Percentiles rank a stretch among this genome's conserved stretches.
These are phyloP conservation scores for Diddensiella santjacobensis DNA, from an alignment of 805 yeast genomes.

Conservation along the genomic window DNA sequence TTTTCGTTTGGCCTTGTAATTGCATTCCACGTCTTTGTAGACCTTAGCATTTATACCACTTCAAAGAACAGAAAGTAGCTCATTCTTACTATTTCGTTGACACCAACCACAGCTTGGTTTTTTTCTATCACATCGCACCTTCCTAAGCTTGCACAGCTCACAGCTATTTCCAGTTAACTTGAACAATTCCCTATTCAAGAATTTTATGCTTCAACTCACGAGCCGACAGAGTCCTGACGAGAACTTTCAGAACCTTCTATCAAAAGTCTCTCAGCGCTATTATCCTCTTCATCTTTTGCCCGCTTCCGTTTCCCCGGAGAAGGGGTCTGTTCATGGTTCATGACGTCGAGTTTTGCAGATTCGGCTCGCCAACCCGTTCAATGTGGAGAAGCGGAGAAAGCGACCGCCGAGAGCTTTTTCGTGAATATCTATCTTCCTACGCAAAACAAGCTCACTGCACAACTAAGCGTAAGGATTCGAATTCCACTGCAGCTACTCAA, in stretches of 20 bases:
- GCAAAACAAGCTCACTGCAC: too few relatives aligned
- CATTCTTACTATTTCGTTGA: constrained; percentile 18
- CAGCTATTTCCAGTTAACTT: constrained; percentile 20
- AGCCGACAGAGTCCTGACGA: background rate
- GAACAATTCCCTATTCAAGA: background rate
- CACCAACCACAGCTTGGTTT: constrained; percentile 26
- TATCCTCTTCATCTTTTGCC: background rate
- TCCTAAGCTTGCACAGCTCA: constrained; percentile 22
- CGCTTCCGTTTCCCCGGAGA: background rate
- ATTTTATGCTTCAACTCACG: background rate
- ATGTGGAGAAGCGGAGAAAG: too few relatives aligned
- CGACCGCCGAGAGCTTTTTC: too few relatives aligned
- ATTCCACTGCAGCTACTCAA: too few relatives aligned
- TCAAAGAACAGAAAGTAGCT: too few relatives aligned
- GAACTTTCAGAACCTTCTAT: background rate
- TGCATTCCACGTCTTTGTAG: constrained; percentile 23
- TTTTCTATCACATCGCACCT: constrained; percentile 23
- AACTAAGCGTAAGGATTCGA: too few relatives aligned
- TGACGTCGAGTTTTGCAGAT: too few relatives aligned
- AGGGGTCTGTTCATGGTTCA: too few relatives aligned
- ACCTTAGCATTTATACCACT: too few relatives aligned
- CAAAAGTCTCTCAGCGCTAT: background rate
- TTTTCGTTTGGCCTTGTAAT: constrained; percentile 23
- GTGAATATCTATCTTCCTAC: too few relatives aligned
- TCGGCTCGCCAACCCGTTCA: too few relatives aligned